Percentiles rank a stretch among this genome's conserved stretches.
Conservation (phyloP, 2,329 filamentous ascomycete genomes). For the Diaporthe ampelina region DNA sequence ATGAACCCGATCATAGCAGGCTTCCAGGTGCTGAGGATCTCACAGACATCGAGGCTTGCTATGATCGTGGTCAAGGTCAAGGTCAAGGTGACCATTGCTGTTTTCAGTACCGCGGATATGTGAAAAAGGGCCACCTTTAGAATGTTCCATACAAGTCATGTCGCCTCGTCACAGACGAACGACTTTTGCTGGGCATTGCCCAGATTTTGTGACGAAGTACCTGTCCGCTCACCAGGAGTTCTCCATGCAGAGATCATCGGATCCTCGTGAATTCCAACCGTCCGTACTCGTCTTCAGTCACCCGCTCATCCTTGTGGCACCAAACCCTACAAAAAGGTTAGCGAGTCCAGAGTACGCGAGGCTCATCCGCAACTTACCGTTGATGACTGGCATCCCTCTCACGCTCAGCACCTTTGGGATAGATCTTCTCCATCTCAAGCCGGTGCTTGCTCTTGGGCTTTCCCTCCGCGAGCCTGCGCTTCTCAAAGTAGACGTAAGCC, state of each 20-base stretch:
- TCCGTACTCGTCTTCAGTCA: not conserved
- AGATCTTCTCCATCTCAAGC: conserved; percentile 58
- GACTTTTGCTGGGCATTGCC: not conserved
- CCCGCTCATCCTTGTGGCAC: not conserved
- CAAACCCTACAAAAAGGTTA: not conserved
- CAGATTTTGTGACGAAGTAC: not conserved
- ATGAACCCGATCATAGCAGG: no score
- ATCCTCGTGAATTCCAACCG: not conserved
- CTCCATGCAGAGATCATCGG: not conserved
- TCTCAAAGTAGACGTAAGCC: conserved; percentile 68
- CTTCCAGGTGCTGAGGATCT: no score
- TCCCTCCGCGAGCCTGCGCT: conserved; percentile 60
- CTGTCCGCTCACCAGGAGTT: not conserved
- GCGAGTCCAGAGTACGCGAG: not conserved
- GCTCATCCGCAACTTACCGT: not conserved
- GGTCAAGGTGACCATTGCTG: no score
- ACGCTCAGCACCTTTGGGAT: not conserved
- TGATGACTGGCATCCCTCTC: not conserved
- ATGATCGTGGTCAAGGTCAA: no score
- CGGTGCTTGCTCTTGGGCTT: conserved; percentile 64
- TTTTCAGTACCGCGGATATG: no score
- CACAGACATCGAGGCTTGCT: no score
- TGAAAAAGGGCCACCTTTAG: not conserved
- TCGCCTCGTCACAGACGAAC: not conserved
- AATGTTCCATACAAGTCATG: not conserved